These are phyloP conservation scores for Ramaria sp. DNA, from an alignment of 768 basidiomycete species.

Conservation along the genomic window DNA sequence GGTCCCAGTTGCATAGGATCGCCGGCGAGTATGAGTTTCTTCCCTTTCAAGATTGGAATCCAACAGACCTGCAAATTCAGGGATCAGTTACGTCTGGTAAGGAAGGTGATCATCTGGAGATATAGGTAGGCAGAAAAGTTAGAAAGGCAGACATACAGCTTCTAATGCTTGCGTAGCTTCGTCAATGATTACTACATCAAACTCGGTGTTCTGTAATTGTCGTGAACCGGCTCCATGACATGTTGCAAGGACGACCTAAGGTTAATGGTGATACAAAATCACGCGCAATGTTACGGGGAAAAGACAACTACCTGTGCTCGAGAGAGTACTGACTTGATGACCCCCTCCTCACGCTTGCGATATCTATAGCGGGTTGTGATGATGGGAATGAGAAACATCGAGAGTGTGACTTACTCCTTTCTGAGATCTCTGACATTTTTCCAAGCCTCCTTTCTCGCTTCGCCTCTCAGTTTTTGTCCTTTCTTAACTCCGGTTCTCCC, in stretches of 20 bases:
- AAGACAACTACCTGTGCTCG: constrained; percentile 52
- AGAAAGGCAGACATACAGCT: constrained; percentile 43
- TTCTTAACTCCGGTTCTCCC: constrained; percentile 35
- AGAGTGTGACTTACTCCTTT: constrained; percentile 62
- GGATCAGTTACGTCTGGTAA: background rate
- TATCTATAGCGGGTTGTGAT: constrained; percentile 39
- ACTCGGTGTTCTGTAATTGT: constrained; percentile 63
- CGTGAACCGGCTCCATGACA: constrained; percentile 89
- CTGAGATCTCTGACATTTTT: constrained; percentile 75
- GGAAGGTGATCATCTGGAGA: too few relatives aligned
- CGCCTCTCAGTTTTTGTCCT: constrained; percentile 40
- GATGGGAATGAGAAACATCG: background rate
- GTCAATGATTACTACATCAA: constrained; percentile 93
- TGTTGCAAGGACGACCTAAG: constrained; percentile 81
- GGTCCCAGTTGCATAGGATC: constrained; percentile 96
- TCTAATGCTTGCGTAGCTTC: constrained; percentile 97
- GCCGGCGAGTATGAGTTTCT: constrained; percentile 83
- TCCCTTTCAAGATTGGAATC: constrained; percentile 89
- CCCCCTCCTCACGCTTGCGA: constrained; percentile 76
- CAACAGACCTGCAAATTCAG: constrained; percentile 60
- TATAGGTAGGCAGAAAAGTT: background rate
- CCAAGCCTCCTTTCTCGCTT: constrained; percentile 77
- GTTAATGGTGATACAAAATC: background rate
- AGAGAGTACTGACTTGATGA: constrained; percentile 69
- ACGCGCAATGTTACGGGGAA: background rate